phyloP scores from a whole-genome alignment of 2,329 filamentous ascomycete genomes.

The Fusarium succisae region DNA sequence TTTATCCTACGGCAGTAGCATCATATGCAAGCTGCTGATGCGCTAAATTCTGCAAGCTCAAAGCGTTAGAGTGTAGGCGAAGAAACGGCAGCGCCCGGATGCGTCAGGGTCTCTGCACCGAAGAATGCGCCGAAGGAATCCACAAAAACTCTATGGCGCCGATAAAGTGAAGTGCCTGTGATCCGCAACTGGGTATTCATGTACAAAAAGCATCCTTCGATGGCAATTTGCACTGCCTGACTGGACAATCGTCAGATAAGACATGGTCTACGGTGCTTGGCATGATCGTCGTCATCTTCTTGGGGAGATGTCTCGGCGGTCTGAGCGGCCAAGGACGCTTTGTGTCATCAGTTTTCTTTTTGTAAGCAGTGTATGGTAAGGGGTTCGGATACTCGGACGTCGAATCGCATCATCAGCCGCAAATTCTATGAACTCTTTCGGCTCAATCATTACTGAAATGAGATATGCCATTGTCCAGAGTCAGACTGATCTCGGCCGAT shows the following conservation, averaged over 20 bases:
- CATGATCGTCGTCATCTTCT: background rate
- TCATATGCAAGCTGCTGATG: background rate
- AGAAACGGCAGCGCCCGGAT: background rate
- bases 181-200: background rate
- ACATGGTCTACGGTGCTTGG: background rate
- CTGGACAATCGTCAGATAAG: background rate
- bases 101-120: background rate
- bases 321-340: background rate
- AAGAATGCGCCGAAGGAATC: constrained; percentile 14
- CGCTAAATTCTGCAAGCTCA: background rate
- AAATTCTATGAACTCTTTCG: accelerated
- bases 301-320: background rate
- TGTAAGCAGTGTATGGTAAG: background rate
- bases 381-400: background rate
- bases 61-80: background rate
- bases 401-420: accelerated
- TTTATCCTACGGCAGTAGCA: background rate
- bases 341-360: background rate
- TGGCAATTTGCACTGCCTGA: background rate
- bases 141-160: constrained; percentile 9
- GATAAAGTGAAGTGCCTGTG: background rate
- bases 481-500: background rate
- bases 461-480: too few relatives aligned
- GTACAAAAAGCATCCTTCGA: background rate
- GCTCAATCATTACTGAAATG: background rate